Evolutionary conservation across 2,329 filamentous ascomycete genomes (phyloP).

Genomic region (Aschersonia sp.): DNA sequence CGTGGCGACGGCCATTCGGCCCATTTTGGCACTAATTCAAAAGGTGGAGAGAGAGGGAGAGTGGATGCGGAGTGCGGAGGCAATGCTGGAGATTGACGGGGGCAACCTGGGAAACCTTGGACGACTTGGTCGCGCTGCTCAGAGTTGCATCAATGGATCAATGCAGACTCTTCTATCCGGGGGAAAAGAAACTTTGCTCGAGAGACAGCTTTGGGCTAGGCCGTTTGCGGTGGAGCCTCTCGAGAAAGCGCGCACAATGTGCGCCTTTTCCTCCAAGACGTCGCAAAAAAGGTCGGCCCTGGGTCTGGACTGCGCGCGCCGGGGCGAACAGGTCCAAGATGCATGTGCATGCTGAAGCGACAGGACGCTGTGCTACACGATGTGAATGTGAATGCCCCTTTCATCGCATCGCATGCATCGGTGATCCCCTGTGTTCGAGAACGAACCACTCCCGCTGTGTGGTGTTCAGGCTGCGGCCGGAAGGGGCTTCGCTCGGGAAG

Average conservation of each 20-base stretch:
- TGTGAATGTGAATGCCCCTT: no score
- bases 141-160: neutral
- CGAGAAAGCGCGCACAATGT: neutral
- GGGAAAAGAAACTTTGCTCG: neutral
- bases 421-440: no score
- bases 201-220: neutral
- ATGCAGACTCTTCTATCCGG: neutral
- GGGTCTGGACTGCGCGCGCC: neutral
- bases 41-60: neutral
- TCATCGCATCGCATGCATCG: no score
- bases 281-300: neutral
- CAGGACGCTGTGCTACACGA: no score
- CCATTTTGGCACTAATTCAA: conserved; percentile 3
- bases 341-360: no score
- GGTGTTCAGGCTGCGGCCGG: no score
- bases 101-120: neutral
- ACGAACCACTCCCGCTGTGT: no score
- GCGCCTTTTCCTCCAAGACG: neutral
- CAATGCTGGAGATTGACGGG: neutral
- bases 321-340: neutral
- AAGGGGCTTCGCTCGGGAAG: neutral
- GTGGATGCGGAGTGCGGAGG: conserved; percentile 5
- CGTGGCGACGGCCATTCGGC: conserved; percentile 4
- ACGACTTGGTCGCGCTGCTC: neutral
- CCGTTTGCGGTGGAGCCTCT: conserved; percentile 3